Evolutionary conservation across 257 asterid genomes (phyloP), one percentile per base, ranked within the genome.

Genomic region (Knoxia roxburghii): DNA sequence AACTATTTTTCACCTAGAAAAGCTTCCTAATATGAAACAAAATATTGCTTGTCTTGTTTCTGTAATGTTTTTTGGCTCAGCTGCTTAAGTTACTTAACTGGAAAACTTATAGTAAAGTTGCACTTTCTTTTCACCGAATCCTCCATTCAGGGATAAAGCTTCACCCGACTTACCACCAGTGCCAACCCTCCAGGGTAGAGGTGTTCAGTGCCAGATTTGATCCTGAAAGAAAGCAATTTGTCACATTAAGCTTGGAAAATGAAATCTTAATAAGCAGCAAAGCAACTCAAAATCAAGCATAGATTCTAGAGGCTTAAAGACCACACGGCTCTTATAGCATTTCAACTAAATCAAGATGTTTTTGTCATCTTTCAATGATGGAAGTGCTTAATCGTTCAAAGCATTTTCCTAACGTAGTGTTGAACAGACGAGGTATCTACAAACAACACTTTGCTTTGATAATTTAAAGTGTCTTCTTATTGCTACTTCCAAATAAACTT

Each of bases 181-280:
- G 78, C 81, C 81, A 77, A 52, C 81, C 81, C 53, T 69, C 67
- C 39, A 77, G 70, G 7, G 75, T 78, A 55, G 68, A 65, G 26
- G 54, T 65, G 56, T 67, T 69, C 40, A 40, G 57, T 18, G 57
- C 70, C 40, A 35, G 76, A 73, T 66, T 58, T 73, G 73, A 60
- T 53, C 72, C 75, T 73, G 78, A 65, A 65, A 49, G 55, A 68
- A 54, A 75, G 40, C 49, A 61, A 51, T 29, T 5, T 33, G 66
- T 58, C 3, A 48, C 48, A 20, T 35, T 57, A 68, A 65, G 49
- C 49, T 61, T 20, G 37, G 40, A 40, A n/a, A 30, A 27, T 20
- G 18, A 27, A 72, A 29, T 24, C 64, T 64, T 26, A 40, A 64
- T 46, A n/a, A 21, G 6, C 26, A 46, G 21, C 45, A 58, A 13